A percentile compares a stretch with the other conserved stretches of the same genome.
Evolutionary conservation across 805 yeast species (phyloP).

Genomic region (Saccharomyces jurei): DNA sequence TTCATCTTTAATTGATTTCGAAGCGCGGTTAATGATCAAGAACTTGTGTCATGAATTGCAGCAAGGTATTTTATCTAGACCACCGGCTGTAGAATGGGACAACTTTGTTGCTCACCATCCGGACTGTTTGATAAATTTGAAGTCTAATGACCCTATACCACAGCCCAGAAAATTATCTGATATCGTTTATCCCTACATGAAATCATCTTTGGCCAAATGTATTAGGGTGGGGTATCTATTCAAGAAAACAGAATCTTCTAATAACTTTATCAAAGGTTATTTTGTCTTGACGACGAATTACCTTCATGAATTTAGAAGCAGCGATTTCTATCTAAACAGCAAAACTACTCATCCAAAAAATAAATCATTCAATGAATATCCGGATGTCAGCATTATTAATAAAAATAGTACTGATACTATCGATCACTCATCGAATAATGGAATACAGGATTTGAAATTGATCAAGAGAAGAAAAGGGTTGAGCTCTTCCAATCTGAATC

Average conservation of each 20-base stretch:
- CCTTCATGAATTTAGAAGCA: slow-evolving; percentile 54
- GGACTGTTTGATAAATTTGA: slow-evolving; percentile 34
- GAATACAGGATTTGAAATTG: slow-evolving; percentile 2
- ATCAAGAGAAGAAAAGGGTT: slow-evolving; percentile 16
- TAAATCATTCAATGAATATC: not conserved
- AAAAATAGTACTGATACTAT: slow-evolving; percentile 6
- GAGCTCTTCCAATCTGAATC: slow-evolving; percentile 35
- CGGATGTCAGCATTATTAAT: slow-evolving; percentile 4
- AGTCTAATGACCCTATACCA: slow-evolving; percentile 34
- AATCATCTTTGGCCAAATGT: slow-evolving; percentile 42
- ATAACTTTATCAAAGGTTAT: slow-evolving; percentile 53
- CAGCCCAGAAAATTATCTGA: slow-evolving; percentile 42
- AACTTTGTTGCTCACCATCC: slow-evolving; percentile 44
- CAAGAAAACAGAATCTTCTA: slow-evolving; percentile 53
- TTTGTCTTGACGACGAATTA: slow-evolving; percentile 61
- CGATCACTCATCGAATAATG: slow-evolving; percentile 31
- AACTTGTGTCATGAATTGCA: slow-evolving; percentile 39
- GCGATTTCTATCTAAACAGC: slow-evolving; percentile 21
- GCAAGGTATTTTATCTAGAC: slow-evolving; percentile 45
- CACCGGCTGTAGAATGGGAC: slow-evolving; percentile 62
- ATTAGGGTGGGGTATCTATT: slow-evolving; percentile 52
- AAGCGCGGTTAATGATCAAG: slow-evolving; percentile 46
- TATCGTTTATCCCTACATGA: slow-evolving; percentile 44
- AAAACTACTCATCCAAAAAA: not conserved
- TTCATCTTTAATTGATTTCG: slow-evolving; percentile 43